Evolutionary conservation across 2,329 filamentous ascomycete genomes (phyloP).

Genomic region (Alternaria consortialis): DNA sequence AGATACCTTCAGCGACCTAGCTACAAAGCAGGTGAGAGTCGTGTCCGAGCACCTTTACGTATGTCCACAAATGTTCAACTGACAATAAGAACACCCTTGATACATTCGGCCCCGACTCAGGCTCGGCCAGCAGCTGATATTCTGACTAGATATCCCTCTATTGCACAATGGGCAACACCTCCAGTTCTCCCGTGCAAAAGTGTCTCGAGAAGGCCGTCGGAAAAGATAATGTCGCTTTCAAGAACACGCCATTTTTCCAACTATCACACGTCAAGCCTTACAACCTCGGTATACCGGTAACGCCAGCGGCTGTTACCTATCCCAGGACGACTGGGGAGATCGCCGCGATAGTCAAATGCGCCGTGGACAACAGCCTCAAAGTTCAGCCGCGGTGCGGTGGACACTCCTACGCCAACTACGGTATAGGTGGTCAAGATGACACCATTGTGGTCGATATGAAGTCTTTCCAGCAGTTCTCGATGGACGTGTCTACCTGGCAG

Average conservation of each 20-base stretch:
- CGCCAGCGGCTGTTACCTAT: conserved; percentile 65
- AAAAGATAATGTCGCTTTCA: conserved; percentile 33
- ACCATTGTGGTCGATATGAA: conserved; percentile 61
- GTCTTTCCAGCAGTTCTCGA: conserved; percentile 57
- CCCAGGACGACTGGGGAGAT: conserved; percentile 64
- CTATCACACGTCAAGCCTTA: conserved; percentile 48
- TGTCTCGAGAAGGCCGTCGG: conserved; percentile 43
- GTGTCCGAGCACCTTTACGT: background rate
- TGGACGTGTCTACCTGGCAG: conserved; percentile 55
- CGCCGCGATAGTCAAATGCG: conserved; percentile 66
- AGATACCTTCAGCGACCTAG: background rate
- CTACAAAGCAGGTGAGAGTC: background rate
- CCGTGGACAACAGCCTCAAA: conserved; percentile 59
- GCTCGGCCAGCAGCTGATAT: background rate
- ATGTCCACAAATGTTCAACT: background rate
- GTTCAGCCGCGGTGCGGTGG: conserved; percentile 71
- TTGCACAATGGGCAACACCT: conserved; percentile 41
- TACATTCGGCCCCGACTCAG: background rate
- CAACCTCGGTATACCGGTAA: conserved; percentile 48
- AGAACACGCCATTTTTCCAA: conserved; percentile 39
- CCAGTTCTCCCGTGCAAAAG: conserved; percentile 38
- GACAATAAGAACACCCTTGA: background rate
- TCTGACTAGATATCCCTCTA: background rate
- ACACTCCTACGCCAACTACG: conserved; percentile 67
- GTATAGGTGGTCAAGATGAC: conserved; percentile 58